These are phyloP conservation scores for Aspergillus nidulans DNA, from an alignment of 495 filamentous ascomycete species.

Conservation along the genomic window DNA sequence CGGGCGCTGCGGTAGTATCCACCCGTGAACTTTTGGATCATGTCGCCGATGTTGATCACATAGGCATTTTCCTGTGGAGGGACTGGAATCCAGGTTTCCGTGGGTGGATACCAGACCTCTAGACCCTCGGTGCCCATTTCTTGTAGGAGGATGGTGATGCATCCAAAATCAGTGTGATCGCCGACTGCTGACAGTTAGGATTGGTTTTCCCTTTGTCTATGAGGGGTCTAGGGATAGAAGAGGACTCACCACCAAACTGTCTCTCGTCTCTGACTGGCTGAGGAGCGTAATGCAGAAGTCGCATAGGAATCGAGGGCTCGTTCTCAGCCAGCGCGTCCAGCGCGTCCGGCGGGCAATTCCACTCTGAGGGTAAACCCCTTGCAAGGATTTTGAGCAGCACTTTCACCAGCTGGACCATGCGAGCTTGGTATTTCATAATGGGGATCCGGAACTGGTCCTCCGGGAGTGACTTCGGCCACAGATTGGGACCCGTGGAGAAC, in stretches of 20 bases:
- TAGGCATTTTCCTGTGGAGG: constrained; percentile 13
- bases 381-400: constrained; percentile 7
- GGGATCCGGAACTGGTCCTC: constrained; percentile 33
- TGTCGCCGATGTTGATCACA: constrained; percentile 25
- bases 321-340: no score
- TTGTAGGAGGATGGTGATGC: constrained; percentile 33
- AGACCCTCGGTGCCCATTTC: constrained; percentile 16
- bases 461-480: constrained; percentile 39
- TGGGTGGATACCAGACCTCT: constrained; percentile 10
- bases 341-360: no score
- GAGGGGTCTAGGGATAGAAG: no score
- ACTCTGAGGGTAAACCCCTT: no score
- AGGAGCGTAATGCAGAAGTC: no score
- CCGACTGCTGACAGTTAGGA: no score
- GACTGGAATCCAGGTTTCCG: constrained; percentile 18
- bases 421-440: constrained; percentile 34
- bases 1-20: constrained; percentile 17
- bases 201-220: no score
- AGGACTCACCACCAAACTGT: constrained; percentile 10
- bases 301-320: no score
- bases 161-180: constrained; percentile 36
- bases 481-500: constrained; percentile 29
- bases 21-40: constrained; percentile 15
- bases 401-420: constrained; percentile 10
- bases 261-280: not conserved